Base-by-base conservation (phyloP, 768 basidiomycete genomes). In the Lenzites betulinus region DNA sequence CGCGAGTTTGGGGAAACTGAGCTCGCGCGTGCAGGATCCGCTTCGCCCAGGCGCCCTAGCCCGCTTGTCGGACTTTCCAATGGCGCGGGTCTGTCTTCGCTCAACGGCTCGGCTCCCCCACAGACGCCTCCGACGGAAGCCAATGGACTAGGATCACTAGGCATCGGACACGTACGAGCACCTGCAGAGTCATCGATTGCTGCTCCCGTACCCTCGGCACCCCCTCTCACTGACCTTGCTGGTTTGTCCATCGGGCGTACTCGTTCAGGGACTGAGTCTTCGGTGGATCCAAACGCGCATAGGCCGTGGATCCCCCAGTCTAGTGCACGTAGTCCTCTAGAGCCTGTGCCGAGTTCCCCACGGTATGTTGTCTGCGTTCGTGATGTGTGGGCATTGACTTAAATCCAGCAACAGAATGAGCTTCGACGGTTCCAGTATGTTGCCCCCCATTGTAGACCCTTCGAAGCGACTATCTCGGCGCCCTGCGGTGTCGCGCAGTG, bases 1-100 rank as follows among this genome's bases (percentile, higher is more conserved):
- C 76, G 71, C 51, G 81, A 83, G 47, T 72, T 89, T 49, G 80
- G 83, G 1, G 79, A 78, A 18, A 71, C 71, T 1, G 75, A 75
- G 56, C 69, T 79, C 51, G 66, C 52, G 64, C 58, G 66, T 18
- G 65, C 69, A 22, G 49, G 62, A 28, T 39, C 67, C 15, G 42
- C 53, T 7, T 63, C 56, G 8, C 57, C 57, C 16, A 23, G 52
- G 25, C 57, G 57, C 5, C 62, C 57, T 2, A 56, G 46, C 11
- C 43, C 57, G 1, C 54, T 57, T 26, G 15, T 51, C 26, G 49
- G 42, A 28, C 28, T 59, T 47, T 53, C 56, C 2, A 64, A 65
- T 26, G 66, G 66, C 25, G 36, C 53, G 23, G 53, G 50, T 2
- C 26, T 58, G 1, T 44, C 54, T 22, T 57, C 30, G 16, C 33